Evolutionary conservation across 768 basidiomycete species (phyloP), one percentile per base, ranked within the genome.

Genomic region (Rhizopogon vinicolor): DNA sequence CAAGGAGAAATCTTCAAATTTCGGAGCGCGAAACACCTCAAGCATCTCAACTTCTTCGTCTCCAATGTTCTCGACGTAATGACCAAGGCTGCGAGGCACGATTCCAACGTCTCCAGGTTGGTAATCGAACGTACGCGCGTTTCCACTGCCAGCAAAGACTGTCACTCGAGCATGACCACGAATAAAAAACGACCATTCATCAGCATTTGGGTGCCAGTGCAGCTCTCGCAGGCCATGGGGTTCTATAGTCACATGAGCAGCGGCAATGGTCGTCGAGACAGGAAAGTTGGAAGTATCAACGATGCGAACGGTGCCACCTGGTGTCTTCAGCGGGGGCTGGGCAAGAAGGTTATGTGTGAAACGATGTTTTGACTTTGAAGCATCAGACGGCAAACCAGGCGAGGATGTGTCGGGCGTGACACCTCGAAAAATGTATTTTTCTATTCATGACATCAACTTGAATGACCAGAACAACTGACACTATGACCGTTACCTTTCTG

Each of bases 241-340:
- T 45, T 81, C 73, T 18, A 83, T 74, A 7, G 65, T 22, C 2
- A 83, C 77, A 63, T 82, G 78, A 1, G 78, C 81, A 5, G 77
- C 81, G 12, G 78, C 72, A 31, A 82, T 80, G 1, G 73, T 78
- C 45, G 74, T 69, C 0, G 82, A 68, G n/a, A 77, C 74, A 12
- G 63, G 64, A 65, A 84, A 84, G 1, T 74, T 77, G 39, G 72
- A 69, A 0, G 78, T 77, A 64, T 84, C 83, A 16, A 78, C 76
- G 39, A 82, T 72, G 62, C 82, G 82, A 46, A 81, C 72, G 4
- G 73, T 72, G 14, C 82, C 82, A 22, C 81, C 81, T 7, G 69
- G 69, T 29, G 73, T 71, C 55, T 70, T 70, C 3, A 51, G 13
- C 12, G 46, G 46, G 43, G 14, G 44, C 31, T 49, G 33, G 7